phyloP scores from a whole-genome alignment of 1,284 basidiomycete genomes.

The Ceratobasidium theobromae region DNA sequence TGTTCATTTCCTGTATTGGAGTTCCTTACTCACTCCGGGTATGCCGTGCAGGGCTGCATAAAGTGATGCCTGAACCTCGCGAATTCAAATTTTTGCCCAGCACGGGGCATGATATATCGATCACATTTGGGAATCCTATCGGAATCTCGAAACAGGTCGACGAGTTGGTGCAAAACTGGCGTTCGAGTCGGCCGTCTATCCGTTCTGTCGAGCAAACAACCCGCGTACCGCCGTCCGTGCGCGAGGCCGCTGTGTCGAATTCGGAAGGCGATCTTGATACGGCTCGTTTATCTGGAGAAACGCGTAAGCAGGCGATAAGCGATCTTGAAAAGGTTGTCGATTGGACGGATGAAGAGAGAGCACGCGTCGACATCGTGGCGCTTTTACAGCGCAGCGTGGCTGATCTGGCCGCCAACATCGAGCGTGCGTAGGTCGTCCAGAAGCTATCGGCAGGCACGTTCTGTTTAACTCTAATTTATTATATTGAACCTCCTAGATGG shows the following conservation, averaged over 20 bases:
- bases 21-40: background rate
- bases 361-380: conserved; percentile 28
- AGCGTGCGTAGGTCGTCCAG: background rate
- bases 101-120: conserved; percentile 57
- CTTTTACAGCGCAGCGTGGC: conserved; percentile 20
- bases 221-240: background rate
- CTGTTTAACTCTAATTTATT: conserved; percentile 8
- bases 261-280: conserved; percentile 16
- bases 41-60: conserved; percentile 68
- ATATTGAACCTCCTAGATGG: background rate
- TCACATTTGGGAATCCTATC: conserved; percentile 74
- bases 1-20: conserved; percentile 34
- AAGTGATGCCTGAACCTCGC: conserved; percentile 85
- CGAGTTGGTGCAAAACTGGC: conserved; percentile 37
- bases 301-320: conserved; percentile 30
- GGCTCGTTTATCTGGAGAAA: conserved; percentile 18
- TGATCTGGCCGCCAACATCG: background rate
- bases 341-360: conserved; percentile 38
- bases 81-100: conserved; percentile 69
- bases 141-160: conserved; percentile 48
- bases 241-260: background rate
- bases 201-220: background rate
- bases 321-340: conserved; percentile 36
- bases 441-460: conserved; percentile 6
- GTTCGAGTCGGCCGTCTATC: conserved; percentile 1